Base-by-base conservation (phyloP, 1,284 basidiomycete species). In the Moniliophthora roreri region DNA sequence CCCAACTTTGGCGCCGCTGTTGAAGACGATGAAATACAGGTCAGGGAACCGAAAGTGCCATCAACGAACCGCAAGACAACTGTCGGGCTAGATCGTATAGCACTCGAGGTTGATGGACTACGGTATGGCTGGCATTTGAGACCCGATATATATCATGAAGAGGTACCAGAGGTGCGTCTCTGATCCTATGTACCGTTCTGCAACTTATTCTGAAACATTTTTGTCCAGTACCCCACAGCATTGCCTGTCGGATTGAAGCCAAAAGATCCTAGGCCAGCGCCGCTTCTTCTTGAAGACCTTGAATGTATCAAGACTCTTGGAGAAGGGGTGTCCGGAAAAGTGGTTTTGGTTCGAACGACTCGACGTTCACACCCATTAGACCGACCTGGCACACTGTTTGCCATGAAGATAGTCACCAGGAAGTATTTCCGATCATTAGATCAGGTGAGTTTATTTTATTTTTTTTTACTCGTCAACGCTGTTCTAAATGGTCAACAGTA, bases 371-470 rank as follows among this genome's bases (percentile, higher is more conserved):
- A 73, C 52, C 55, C 49, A 15, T 51, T 68, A 10, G 72, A 75
- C 45, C 61, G 55, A 9, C 59, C 66, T 3, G 68, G 67, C 10
- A 50, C 58, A 24, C 28, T 68, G 1, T 69, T 78, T 50, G 77
- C 78, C 1, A 50, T 82, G 53, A 82, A 82, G 57, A 65, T 69
- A 0, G 53, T 74, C 13, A 63, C 60, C 21, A 78, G 75, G 60
- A 66, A 63, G 26, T 48, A 60, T 2, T 60, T 69, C 11, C 66
- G 65, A 3, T 56, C 60, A 20, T 54, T 60, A 20, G 69, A 72
- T 53, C 52, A 59, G 24, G 72, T 72, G 35, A 24, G 66, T 60
- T 38, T 15, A 45, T 18, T 60, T 38, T 15, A 45, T 18, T 34
- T 50, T 13, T 45, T 52, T 48, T 28, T 48, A 26, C 26, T 8